These are phyloP conservation scores for Phytopythium boreale DNA, from an alignment of 352 stramenopile species.

Conservation along the genomic window DNA sequence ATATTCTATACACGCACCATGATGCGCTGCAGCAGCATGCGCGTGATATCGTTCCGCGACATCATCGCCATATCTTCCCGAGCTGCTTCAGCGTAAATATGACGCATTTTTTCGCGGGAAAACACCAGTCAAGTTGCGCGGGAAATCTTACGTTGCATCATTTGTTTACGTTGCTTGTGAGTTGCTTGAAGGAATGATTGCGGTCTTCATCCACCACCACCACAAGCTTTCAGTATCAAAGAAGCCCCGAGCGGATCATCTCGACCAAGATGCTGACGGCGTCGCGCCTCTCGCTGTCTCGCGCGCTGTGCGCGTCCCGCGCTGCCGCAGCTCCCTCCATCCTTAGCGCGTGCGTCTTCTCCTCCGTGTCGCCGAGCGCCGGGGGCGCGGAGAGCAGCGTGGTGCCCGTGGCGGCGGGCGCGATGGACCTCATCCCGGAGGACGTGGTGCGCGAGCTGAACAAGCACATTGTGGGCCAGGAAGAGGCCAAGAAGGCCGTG, in stretches of 20 bases:
- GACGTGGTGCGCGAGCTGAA: slow-evolving; percentile 93
- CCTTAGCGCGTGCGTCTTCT: neutral
- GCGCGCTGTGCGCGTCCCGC: no score
- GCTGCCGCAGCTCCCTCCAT: neutral
- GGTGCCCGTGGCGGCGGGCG: neutral
- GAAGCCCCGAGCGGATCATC: neutral
- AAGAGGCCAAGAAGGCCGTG: slow-evolving; percentile 96
- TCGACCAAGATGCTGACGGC: neutral
- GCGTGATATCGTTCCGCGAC: slow-evolving; percentile 55
- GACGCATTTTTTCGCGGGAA: neutral
- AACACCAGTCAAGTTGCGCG: neutral
- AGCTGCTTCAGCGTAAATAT: neutral
- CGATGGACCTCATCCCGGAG: slow-evolving; percentile 74
- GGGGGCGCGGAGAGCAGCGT: neutral
- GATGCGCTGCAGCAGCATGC: slow-evolving; percentile 74
- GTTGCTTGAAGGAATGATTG: slow-evolving; percentile 1
- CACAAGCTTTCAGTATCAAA: neutral
- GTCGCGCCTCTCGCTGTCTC: neutral
- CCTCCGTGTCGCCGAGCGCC: neutral
- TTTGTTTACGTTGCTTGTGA: neutral
- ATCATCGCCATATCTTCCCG: slow-evolving; percentile 21
- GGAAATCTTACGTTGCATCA: neutral
- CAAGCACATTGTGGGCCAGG: slow-evolving; percentile 96
- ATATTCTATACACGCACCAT: slow-evolving; percentile 31
- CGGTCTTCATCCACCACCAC: neutral